A percentile compares a stretch with the other conserved stretches of the same genome.
phyloP scores from a whole-genome alignment of 352 stramenopile genomes.

The Blastocystis sp. region DNA sequence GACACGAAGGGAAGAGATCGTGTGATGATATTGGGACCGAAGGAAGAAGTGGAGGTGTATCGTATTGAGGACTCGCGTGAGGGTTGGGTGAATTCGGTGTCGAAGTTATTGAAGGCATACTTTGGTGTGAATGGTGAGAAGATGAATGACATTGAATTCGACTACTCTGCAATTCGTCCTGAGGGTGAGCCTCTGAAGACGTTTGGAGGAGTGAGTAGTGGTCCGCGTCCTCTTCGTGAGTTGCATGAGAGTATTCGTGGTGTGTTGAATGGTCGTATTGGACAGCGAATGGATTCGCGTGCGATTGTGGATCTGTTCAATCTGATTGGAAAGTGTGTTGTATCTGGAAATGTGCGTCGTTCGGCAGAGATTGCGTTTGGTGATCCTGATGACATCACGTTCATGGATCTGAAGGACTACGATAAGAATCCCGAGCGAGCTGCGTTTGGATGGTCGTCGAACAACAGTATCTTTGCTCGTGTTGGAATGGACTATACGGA shows the following conservation, averaged over 20 bases:
- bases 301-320: constrained; percentile 83
- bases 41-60: constrained; percentile 59
- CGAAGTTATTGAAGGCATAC: constrained; percentile 71
- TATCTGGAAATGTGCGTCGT: constrained; percentile 74
- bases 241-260: constrained; percentile 68
- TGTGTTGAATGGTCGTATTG: constrained; percentile 64
- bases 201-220: constrained; percentile 77
- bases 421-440: constrained; percentile 73
- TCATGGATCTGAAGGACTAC: constrained; percentile 79
- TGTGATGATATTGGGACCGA: constrained; percentile 58
- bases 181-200: constrained; percentile 71
- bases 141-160: constrained; percentile 66
- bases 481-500: constrained; percentile 79
- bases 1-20: constrained; percentile 70
- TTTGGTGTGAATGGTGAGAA: constrained; percentile 29
- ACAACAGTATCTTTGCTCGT: constrained; percentile 80
- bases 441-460: constrained; percentile 78
- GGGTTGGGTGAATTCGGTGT: constrained; percentile 75
- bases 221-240: constrained; percentile 66
- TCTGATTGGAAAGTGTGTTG: constrained; percentile 73
- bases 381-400: constrained; percentile 65
- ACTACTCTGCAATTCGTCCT: constrained; percentile 72
- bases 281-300: constrained; percentile 65
- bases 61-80: constrained; percentile 65
- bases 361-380: constrained; percentile 84